A percentile compares a stretch with the other conserved stretches of the same genome.
phyloP scores from a whole-genome alignment of 1,284 basidiomycete genomes.

The Erythrobasidium hasegawianum region DNA sequence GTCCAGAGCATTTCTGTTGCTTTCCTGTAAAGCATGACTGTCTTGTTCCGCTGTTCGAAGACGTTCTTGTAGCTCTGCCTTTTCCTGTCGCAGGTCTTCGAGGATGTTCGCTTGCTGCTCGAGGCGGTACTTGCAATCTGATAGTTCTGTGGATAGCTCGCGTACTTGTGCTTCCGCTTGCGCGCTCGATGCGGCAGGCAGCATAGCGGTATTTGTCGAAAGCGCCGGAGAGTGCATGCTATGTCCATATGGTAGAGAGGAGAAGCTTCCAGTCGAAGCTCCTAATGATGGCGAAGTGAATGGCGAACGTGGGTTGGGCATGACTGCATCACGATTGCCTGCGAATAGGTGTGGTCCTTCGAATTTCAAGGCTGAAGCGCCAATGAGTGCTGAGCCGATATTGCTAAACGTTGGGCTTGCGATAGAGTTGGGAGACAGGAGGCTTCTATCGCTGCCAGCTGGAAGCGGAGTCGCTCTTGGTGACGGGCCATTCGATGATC shows the following conservation, averaged over 20 bases:
- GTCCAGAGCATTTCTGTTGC: not conserved
- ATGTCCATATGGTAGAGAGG: not conserved
- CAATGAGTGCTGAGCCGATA: not conserved
- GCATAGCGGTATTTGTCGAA: slow-evolving; percentile 7
- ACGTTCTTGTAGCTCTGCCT: slow-evolving; percentile 8
- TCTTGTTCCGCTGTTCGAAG: not conserved
- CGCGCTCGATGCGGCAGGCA: slow-evolving; percentile 2
- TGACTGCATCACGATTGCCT: slow-evolving; percentile 37
- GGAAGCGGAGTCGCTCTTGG: slow-evolving; percentile 10
- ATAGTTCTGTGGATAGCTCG: slow-evolving; percentile 1
- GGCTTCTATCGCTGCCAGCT: not conserved
- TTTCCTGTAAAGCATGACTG: not conserved
- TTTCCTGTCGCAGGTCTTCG: slow-evolving; percentile 5
- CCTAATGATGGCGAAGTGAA: slow-evolving; percentile 2
- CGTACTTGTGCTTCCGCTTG: slow-evolving; percentile 4
- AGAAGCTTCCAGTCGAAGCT: not conserved
- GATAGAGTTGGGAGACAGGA: slow-evolving; percentile 13
- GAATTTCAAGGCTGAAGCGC: slow-evolving; percentile 25
- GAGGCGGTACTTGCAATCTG: not conserved
- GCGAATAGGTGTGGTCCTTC: slow-evolving; percentile 40
- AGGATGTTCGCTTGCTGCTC: not conserved
- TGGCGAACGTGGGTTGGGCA: slow-evolving; percentile 13
- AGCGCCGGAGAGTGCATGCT: slow-evolving; percentile 1
- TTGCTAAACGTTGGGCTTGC: slow-evolving; percentile 27
- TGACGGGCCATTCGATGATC: not conserved